Conservation (phyloP, 257 asterid genomes). For the Forsythia viridissima region DNA sequence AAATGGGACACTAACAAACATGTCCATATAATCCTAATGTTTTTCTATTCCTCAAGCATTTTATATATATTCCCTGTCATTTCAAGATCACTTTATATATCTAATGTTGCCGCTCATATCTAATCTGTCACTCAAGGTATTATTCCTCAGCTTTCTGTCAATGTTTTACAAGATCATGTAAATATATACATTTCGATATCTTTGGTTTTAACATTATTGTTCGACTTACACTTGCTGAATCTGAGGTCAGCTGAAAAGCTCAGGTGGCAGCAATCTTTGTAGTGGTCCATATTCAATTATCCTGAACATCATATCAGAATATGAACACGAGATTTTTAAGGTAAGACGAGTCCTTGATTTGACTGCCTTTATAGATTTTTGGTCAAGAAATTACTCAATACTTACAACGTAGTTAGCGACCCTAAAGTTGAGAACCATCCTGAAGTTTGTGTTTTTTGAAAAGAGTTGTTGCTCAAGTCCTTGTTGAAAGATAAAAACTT, state of each 20-base stretch:
- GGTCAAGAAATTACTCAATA: conserved; percentile 34
- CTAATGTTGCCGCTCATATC: conserved; percentile 64
- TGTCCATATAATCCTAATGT: no score
- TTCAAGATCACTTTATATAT: no score
- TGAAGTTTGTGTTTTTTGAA: conserved; percentile 62
- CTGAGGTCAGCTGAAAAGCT: conserved; percentile 67
- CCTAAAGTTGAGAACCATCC: conserved; percentile 71
- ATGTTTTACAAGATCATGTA: conserved; percentile 12
- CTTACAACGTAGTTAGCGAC: conserved; percentile 76
- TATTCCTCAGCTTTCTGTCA: conserved; percentile 77
- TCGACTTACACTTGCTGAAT: conserved; percentile 87
- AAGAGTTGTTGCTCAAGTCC: conserved; percentile 90
- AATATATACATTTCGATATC: no score
- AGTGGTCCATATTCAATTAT: conserved; percentile 83
- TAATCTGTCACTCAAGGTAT: conserved; percentile 63
- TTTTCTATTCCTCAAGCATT: no score
- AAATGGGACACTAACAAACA: no score
- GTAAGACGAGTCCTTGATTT: conserved; percentile 22
- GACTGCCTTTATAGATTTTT: not conserved
- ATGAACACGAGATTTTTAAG: conserved; percentile 18
- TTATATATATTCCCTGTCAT: no score
- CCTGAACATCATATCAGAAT: conserved; percentile 39
- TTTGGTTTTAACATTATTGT: not conserved
- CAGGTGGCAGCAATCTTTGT: conserved; percentile 70
- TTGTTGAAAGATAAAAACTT: no score